A percentile compares a stretch with the other conserved stretches of the same genome.
These are phyloP conservation scores for Blastobotrys elegans DNA, from an alignment of 1,139 yeast species.

Conservation along the genomic window DNA sequence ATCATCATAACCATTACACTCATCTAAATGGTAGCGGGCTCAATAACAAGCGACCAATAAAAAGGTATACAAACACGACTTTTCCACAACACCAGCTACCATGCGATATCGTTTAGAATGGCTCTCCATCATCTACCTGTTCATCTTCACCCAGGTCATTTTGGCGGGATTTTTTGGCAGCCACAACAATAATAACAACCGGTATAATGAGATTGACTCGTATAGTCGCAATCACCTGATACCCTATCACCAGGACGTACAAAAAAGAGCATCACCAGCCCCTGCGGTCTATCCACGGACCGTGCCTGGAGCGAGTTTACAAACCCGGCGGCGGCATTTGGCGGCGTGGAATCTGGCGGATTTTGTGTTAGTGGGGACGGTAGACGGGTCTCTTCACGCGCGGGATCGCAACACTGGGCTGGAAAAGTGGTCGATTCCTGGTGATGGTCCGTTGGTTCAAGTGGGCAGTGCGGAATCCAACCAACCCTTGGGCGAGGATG, in stretches of 20 bases:
- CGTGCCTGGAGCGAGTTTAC: slow-evolving; percentile 8
- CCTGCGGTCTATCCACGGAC: background rate
- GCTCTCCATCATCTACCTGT: background rate
- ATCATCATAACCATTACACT: too few relatives aligned
- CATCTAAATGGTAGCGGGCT: too few relatives aligned
- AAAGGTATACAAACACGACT: too few relatives aligned
- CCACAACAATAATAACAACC: background rate
- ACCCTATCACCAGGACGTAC: background rate
- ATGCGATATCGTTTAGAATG: slow-evolving; percentile 2
- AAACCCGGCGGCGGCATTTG: slow-evolving; percentile 29
- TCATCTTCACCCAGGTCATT: background rate
- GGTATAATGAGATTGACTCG: background rate
- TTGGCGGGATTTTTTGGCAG: slow-evolving; percentile 1
- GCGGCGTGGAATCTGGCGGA: slow-evolving; percentile 57
- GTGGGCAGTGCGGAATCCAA: slow-evolving; percentile 18
- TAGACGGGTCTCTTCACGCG: slow-evolving; percentile 87
- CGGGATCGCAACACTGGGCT: slow-evolving; percentile 73
- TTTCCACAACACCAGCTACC: too few relatives aligned
- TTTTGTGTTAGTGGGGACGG: slow-evolving; percentile 66
- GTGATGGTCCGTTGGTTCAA: slow-evolving; percentile 37
- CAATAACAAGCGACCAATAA: too few relatives aligned
- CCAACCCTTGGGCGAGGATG: slow-evolving; percentile 25
- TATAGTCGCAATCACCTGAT: background rate
- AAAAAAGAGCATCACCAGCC: too few relatives aligned
- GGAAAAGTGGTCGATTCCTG: slow-evolving; percentile 67